These are phyloP conservation scores for Rosa chinensis DNA, from an alignment of 306 rosid genomes.

Conservation along the genomic window DNA sequence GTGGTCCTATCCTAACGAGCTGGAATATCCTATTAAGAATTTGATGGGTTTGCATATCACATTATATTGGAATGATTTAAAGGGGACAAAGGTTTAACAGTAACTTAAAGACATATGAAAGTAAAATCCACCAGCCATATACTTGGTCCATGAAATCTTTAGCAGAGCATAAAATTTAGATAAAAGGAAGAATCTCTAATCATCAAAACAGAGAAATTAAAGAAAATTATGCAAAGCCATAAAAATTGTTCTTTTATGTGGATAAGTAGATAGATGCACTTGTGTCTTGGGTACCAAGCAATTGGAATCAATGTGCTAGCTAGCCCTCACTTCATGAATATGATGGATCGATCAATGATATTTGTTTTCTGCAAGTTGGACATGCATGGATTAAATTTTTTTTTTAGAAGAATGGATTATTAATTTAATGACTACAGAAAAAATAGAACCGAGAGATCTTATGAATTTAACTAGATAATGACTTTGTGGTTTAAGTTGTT, in stretches of 20 bases:
- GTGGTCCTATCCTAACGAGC: slow-evolving; percentile 1
- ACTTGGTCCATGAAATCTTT: not conserved
- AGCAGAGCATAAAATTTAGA: not conserved
- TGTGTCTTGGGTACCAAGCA: slow-evolving; percentile 17
- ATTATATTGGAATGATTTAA: not conserved
- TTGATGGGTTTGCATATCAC: not conserved
- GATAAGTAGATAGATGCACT: slow-evolving; percentile 25
- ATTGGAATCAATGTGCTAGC: slow-evolving; percentile 17
- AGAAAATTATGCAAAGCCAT: slow-evolving; percentile 4
- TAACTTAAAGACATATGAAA: not conserved
- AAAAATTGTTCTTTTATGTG: slow-evolving; percentile 10
- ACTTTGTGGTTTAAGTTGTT: not conserved
- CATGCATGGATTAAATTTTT: not conserved
- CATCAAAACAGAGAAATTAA: not conserved
- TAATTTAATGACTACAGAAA: not conserved
- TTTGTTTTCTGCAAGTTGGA: not conserved
- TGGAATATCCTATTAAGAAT: not conserved
- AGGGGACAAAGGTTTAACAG: not conserved
- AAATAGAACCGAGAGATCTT: not conserved
- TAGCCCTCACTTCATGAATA: slow-evolving; percentile 6
- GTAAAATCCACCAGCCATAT: not conserved
- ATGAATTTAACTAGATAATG: not conserved
- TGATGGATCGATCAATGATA: not conserved
- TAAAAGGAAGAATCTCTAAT: slow-evolving; percentile 1
- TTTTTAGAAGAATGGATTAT: not conserved